These are phyloP conservation scores for Cyberlindnera meyerae DNA, from an alignment of 805 yeast genomes.

Conservation along the genomic window DNA sequence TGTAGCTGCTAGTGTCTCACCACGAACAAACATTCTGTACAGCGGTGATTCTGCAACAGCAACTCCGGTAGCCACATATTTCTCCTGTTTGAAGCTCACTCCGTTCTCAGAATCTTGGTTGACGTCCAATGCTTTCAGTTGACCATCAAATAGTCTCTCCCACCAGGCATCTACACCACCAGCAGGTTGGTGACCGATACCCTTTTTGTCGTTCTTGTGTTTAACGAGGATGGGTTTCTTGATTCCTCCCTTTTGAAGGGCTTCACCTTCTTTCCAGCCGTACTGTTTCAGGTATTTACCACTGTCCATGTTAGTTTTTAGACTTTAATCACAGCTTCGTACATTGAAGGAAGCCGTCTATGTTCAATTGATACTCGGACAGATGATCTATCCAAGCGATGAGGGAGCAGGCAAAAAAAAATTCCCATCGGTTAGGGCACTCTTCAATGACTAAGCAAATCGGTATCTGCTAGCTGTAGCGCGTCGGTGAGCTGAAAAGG, in stretches of 20 bases:
- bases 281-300: constrained; percentile 63
- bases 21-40: constrained; percentile 81
- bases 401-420: too few relatives aligned
- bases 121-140: constrained; percentile 72
- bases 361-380: too few relatives aligned
- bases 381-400: too few relatives aligned
- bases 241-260: constrained; percentile 72
- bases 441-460: too few relatives aligned
- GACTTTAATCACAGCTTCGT: not conserved
- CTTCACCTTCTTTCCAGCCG: constrained; percentile 94
- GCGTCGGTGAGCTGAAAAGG: too few relatives aligned
- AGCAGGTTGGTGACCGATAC: constrained; percentile 67
- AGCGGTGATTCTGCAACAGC: constrained; percentile 61
- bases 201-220: constrained; percentile 87
- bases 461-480: too few relatives aligned
- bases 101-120: constrained; percentile 21
- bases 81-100: constrained; percentile 51
- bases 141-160: constrained; percentile 95
- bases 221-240: constrained; percentile 82
- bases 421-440: too few relatives aligned
- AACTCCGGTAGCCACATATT: constrained; percentile 41
- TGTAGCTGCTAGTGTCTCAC: constrained; percentile 81
- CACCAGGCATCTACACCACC: constrained; percentile 84
- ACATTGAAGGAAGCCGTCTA: too few relatives aligned
- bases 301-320: constrained; percentile 55